Evolutionary conservation across 106 monocot species (phyloP).

Genomic region (Ottelia alismoides): DNA sequence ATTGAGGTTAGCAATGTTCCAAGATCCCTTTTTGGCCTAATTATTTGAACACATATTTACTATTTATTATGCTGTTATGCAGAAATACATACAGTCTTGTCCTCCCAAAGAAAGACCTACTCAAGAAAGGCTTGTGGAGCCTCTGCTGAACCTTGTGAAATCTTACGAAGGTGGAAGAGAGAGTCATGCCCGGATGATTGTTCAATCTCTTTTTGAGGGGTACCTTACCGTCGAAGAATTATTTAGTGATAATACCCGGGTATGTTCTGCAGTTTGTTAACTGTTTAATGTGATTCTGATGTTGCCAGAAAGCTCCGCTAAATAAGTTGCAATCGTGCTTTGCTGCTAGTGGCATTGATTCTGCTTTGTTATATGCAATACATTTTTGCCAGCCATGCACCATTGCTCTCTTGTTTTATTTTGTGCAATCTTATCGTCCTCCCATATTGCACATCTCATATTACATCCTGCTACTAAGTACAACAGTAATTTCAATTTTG

Average conservation of each 20-base stretch:
- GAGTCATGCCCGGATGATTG: slow-evolving; percentile 80
- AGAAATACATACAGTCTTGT: slow-evolving; percentile 48
- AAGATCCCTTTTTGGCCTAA: background rate
- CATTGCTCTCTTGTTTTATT: no score
- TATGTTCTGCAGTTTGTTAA: slow-evolving; percentile 46
- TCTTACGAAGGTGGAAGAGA: slow-evolving; percentile 98
- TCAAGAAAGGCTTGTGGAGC: slow-evolving; percentile 90
- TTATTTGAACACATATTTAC: background rate
- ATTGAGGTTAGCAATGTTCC: slow-evolving; percentile 54
- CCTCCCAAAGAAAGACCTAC: slow-evolving; percentile 72
- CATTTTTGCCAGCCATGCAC: no score
- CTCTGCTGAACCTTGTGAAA: slow-evolving; percentile 76
- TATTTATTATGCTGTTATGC: slow-evolving; percentile 13
- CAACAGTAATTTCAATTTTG: no score
- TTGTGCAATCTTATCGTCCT: no score
- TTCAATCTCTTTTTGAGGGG: slow-evolving; percentile 86
- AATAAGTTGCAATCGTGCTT: no score
- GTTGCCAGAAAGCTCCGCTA: no score
- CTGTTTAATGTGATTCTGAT: background rate
- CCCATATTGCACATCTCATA: no score
- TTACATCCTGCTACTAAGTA: no score
- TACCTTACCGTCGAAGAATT: slow-evolving; percentile 93
- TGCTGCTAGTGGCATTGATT: no score
- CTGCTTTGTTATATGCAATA: no score
- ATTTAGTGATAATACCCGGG: slow-evolving; percentile 91